Evolutionary conservation across 805 yeast genomes (phyloP).

Genomic region (Deakozyma indianensis): DNA sequence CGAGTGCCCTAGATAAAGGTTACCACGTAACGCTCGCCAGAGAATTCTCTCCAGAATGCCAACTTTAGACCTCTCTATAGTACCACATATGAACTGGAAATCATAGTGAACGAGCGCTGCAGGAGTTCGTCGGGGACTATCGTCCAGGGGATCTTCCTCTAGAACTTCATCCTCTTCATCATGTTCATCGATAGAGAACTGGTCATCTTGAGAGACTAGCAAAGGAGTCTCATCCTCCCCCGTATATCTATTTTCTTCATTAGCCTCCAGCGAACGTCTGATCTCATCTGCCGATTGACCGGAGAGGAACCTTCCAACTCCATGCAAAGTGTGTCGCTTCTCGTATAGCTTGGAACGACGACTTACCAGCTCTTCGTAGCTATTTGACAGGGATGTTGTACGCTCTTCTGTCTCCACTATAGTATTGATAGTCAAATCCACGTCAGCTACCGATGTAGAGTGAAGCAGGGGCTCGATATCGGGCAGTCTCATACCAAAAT

Average conservation of each 20-base stretch:
- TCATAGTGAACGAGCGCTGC: constrained; percentile 9
- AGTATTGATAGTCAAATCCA: constrained; percentile 54
- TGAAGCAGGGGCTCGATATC: constrained; percentile 8
- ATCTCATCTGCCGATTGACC: constrained; percentile 19
- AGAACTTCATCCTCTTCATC: constrained; percentile 2
- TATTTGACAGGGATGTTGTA: constrained; percentile 50
- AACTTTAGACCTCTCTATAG: constrained; percentile 57
- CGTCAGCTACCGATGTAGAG: constrained; percentile 32
- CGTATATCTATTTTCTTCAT: constrained; percentile 17
- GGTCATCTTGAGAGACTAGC: constrained; percentile 14
- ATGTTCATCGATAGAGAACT: constrained; percentile 12
- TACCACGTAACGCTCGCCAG: constrained; percentile 91
- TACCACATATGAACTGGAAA: constrained; percentile 58
- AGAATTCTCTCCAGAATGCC: constrained; percentile 64
- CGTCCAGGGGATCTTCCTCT: constrained; percentile 1
- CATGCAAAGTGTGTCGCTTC: constrained; percentile 44
- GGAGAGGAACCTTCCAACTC: constrained; percentile 32
- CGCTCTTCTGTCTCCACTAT: constrained; percentile 58
- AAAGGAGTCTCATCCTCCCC: constrained; percentile 22
- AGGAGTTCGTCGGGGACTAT: background rate
- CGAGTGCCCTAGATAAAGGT: constrained; percentile 59
- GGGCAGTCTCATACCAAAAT: background rate
- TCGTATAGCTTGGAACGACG: constrained; percentile 56
- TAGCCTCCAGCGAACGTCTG: constrained; percentile 19
- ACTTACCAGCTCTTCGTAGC: constrained; percentile 46